A percentile compares a stretch with the other conserved stretches of the same genome.
phyloP scores from a whole-genome alignment of 139 green algal genomes.

The Volvox africanus region DNA sequence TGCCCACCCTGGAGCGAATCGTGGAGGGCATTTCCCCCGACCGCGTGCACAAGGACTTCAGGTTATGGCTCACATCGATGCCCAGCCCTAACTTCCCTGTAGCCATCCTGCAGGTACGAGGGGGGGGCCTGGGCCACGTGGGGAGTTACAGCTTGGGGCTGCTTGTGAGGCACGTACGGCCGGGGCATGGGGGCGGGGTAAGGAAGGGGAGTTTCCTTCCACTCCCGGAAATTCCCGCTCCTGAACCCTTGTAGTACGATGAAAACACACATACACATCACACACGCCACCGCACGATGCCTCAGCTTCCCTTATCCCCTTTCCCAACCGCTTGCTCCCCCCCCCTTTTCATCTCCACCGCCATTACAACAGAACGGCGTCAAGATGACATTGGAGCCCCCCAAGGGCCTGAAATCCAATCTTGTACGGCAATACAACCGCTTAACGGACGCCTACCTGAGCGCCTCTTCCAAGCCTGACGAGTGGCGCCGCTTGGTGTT shows the following conservation, averaged over 20 bases:
- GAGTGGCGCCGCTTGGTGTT: conserved; percentile 80
- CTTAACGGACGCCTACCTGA: conserved; percentile 78
- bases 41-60: conserved; percentile 82
- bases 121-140: not conserved
- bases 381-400: conserved; percentile 91
- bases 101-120: conserved; percentile 74
- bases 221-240: no score
- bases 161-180: not conserved
- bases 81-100: conserved; percentile 82
- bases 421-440: conserved; percentile 72
- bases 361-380: conserved; percentile 66
- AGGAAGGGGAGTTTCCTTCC: no score
- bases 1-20: conserved; percentile 84
- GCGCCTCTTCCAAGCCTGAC: conserved; percentile 69
- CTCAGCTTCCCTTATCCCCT: no score
- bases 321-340: not conserved
- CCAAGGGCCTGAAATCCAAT: conserved; percentile 83
- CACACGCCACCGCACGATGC: no score
- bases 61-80: conserved; percentile 87
- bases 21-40: conserved; percentile 77
- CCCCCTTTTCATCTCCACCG: not conserved
- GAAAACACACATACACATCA: no score
- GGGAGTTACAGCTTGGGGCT: not conserved
- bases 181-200: not conserved
- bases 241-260: no score